phyloP scores from a whole-genome alignment of 768 basidiomycete species.

The Auricularia sp. region DNA sequence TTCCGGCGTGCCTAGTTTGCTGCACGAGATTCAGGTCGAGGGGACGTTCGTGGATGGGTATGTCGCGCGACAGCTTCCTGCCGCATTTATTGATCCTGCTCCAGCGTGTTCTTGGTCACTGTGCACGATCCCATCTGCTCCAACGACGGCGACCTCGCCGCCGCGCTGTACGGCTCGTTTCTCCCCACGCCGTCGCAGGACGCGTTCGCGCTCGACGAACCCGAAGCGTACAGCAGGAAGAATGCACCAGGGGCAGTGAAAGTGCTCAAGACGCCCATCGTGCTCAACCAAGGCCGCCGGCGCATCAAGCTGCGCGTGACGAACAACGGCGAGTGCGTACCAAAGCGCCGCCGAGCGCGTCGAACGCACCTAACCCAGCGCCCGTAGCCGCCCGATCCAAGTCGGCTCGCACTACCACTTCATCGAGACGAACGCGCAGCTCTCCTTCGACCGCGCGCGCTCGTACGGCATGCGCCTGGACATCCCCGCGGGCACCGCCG shows the following conservation, averaged over 20 bases:
- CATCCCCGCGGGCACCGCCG: conserved; percentile 89
- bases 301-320: conserved; percentile 48
- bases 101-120: conserved; percentile 87
- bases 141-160: conserved; percentile 60
- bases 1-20: conserved; percentile 58
- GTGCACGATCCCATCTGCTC: conserved; percentile 92
- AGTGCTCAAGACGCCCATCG: conserved; percentile 50
- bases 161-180: conserved; percentile 94
- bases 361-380: conserved; percentile 5
- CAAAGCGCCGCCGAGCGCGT: neutral
- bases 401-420: conserved; percentile 95
- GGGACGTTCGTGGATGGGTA: conserved; percentile 86
- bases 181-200: conserved; percentile 63
- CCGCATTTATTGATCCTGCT: neutral
- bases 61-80: conserved; percentile 12
- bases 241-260: conserved; percentile 70
- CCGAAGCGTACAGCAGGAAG: conserved; percentile 38
- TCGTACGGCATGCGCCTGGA: conserved; percentile 83
- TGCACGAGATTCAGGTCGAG: conserved; percentile 90
- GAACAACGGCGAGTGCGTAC: conserved; percentile 87
- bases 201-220: conserved; percentile 49
- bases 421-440: conserved; percentile 72
- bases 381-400: conserved; percentile 25
- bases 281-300: conserved; percentile 65
- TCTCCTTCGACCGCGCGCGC: conserved; percentile 72